Base-by-base conservation (phyloP, 768 basidiomycete genomes). In the Mycena kentingensis region DNA sequence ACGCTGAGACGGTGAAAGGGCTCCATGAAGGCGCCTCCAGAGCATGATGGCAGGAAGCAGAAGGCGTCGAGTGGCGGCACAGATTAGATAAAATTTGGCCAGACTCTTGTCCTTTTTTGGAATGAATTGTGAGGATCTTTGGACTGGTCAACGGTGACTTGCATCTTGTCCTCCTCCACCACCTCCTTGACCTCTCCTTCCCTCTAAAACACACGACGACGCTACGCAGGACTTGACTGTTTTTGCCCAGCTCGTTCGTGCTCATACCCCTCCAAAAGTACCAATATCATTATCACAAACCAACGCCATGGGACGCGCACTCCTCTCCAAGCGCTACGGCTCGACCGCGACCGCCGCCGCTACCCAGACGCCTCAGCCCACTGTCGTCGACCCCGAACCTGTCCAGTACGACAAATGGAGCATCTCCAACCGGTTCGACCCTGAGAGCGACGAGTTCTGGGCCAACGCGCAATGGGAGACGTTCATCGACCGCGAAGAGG, bases 371-470 rank as follows among this genome's bases (percentile, higher is more conserved):
- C 26, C 28, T 21, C 26, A 26, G 24, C 26, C 22, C 13, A n/a
- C n/a, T n/a, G n/a, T 50, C 15, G 39, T 47, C 46, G 26, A 13
- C 35, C 64, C 65, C 28, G 48, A 55, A 50, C 63, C 64, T 47
- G 62, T 61, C 49, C 54, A 60, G 22, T 83, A 73, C 74, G 74
- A 81, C 65, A 81, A 71, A 65, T 90, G 87, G 86, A 80, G 82
- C 50, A 68, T 74, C 55, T 76, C 74, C 68, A 86, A 87, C 64
- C 74, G 80, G 10, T 90, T 90, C 66, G 87, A 90, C 67, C 88
- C 88, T 5, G 88, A 90, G 67, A 83, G 86, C n/a, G 86, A 88
- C 61, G 87, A 87, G 58, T 88, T 88, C 64, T 85, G 86, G 63
- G 72, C 70, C 52, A 70, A 70, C 47, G 84, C 84, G 28, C 77